These are phyloP conservation scores for Ilex paraguariensis DNA, from an alignment of 305 asterid species.

Conservation along the genomic window DNA sequence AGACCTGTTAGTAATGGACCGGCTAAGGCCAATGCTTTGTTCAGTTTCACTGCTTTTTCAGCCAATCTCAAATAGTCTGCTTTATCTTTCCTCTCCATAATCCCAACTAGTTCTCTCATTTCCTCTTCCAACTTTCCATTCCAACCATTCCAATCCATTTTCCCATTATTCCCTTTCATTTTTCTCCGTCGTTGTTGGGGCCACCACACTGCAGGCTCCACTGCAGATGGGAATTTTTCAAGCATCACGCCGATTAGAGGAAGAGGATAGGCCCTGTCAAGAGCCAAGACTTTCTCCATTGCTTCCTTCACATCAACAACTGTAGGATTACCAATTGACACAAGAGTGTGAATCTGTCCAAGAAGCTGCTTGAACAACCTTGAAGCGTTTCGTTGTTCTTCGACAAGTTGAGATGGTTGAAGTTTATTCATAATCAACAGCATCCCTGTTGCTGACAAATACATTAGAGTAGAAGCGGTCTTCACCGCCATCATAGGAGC, in stretches of 20 bases:
- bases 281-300: constrained; percentile 36
- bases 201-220: constrained; percentile 48
- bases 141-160: constrained; percentile 26
- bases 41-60: constrained; percentile 30
- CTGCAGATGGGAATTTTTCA: constrained; percentile 37
- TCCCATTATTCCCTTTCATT: background rate
- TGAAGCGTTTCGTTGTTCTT: constrained; percentile 40
- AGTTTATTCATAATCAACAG: constrained; percentile 33
- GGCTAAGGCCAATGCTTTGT: constrained; percentile 29
- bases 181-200: constrained; percentile 14
- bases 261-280: constrained; percentile 50
- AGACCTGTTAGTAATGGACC: constrained; percentile 35
- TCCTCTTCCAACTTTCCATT: constrained; percentile 25
- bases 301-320: constrained; percentile 18
- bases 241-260: constrained; percentile 47
- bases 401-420: constrained; percentile 53
- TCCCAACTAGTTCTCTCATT: constrained; percentile 25
- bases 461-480: background rate
- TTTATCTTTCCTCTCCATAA: constrained; percentile 29
- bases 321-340: constrained; percentile 7
- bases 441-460: constrained; percentile 36
- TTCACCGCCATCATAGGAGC: background rate
- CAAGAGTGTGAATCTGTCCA: constrained; percentile 18
- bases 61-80: constrained; percentile 38
- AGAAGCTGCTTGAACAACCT: constrained; percentile 31